Conservation (phyloP, 164 flowering plant species). For the Echeveria elegans region DNA sequence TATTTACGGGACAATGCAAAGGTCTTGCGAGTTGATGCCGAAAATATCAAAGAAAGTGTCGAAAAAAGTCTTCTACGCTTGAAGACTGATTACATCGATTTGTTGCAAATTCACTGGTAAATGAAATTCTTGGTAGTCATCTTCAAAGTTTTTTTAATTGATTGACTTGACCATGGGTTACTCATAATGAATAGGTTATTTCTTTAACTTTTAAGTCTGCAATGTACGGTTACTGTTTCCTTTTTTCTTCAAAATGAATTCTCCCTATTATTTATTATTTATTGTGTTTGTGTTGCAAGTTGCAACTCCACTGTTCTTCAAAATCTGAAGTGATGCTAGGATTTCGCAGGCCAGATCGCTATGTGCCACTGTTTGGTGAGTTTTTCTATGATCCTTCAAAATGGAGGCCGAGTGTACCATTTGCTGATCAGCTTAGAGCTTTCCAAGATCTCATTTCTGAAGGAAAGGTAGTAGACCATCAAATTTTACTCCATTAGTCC, state of each 20-base stretch:
- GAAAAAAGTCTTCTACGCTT: constrained; percentile 92
- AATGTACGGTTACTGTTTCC: background rate
- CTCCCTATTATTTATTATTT: too few relatives aligned
- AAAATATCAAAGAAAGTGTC: constrained; percentile 85
- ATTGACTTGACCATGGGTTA: background rate
- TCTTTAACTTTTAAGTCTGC: background rate
- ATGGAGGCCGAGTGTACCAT: constrained; percentile 84
- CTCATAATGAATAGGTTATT: background rate
- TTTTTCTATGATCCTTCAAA: constrained; percentile 57
- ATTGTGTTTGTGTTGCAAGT: background rate
- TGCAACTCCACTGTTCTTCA: background rate
- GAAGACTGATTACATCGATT: constrained; percentile 84
- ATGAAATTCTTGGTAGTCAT: background rate
- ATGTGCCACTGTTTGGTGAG: constrained; percentile 83
- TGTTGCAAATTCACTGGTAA: constrained; percentile 93
- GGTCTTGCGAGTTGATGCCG: constrained; percentile 82
- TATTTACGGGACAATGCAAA: constrained; percentile 65
- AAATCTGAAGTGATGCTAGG: background rate
- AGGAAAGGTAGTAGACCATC: constrained; percentile 59
- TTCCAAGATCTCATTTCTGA: constrained; percentile 78
- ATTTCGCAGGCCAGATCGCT: constrained; percentile 81
- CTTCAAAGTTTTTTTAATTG: background rate
- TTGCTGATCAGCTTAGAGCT: constrained; percentile 77
- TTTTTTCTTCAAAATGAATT: background rate
- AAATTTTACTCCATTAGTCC: background rate